Evolutionary conservation across 1,284 basidiomycete species (phyloP).

Genomic region (Mycosarcoma maydis): DNA sequence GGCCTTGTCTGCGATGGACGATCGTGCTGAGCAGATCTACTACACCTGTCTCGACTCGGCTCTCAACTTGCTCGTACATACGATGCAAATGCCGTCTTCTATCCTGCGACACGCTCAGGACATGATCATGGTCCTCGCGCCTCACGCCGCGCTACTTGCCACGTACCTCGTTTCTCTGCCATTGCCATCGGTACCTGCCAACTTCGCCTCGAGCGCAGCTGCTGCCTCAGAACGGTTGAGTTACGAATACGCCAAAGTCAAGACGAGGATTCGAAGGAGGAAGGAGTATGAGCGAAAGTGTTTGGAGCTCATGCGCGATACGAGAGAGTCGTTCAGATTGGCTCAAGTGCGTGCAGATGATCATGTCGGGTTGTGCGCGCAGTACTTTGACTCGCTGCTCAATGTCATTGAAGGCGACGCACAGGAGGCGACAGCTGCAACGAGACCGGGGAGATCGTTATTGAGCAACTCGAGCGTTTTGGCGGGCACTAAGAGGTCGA

Average conservation of each 20-base stretch:
- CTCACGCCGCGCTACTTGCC: slow-evolving; percentile 46
- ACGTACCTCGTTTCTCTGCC: slow-evolving; percentile 48
- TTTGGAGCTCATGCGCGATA: slow-evolving; percentile 42
- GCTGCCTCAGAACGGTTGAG: slow-evolving; percentile 15
- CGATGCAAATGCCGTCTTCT: slow-evolving; percentile 29
- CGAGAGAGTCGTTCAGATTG: slow-evolving; percentile 28
- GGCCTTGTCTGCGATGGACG: slow-evolving; percentile 35
- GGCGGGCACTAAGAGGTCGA: slow-evolving; percentile 32
- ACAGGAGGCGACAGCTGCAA: background rate
- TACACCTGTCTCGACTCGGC: slow-evolving; percentile 47
- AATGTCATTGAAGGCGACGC: slow-evolving; percentile 43
- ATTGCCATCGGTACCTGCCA: slow-evolving; percentile 23
- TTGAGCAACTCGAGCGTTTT: slow-evolving; percentile 14
- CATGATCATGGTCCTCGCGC: slow-evolving; percentile 49
- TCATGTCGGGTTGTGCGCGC: slow-evolving; percentile 41
- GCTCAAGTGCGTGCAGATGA: slow-evolving; percentile 35
- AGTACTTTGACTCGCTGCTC: slow-evolving; percentile 43
- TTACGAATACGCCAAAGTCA: slow-evolving; percentile 35
- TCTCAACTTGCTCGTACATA: slow-evolving; percentile 37
- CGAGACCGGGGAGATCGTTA: slow-evolving; percentile 15
- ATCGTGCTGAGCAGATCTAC: slow-evolving; percentile 45
- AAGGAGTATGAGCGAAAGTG: slow-evolving; percentile 52
- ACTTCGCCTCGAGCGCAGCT: slow-evolving; percentile 12
- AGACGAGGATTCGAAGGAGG: slow-evolving; percentile 32
- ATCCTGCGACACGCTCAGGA: slow-evolving; percentile 48